Conservation (phyloP, 495 filamentous ascomycete species). For the Umbilicaria muhlenbergii region DNA sequence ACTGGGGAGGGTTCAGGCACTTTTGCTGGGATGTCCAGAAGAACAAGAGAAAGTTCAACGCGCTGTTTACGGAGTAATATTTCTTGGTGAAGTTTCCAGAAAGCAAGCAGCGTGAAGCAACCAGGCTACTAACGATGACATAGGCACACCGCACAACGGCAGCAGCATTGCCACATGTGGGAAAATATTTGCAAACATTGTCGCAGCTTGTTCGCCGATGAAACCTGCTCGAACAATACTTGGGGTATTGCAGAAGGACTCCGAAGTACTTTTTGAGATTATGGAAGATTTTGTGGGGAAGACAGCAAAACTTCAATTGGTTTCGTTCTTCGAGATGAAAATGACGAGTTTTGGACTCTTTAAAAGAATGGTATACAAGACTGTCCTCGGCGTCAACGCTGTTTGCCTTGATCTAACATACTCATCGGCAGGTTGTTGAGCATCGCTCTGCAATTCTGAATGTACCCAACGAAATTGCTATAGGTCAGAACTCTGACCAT, state of each 20-base stretch:
- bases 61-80: constrained; percentile 4
- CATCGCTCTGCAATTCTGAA: constrained; percentile 9
- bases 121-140: not conserved
- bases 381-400: not conserved
- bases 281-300: constrained; percentile 5
- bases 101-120: no score
- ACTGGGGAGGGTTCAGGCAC: not conserved
- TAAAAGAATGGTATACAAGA: not conserved
- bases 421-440: constrained; percentile 7
- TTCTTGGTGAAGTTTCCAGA: constrained; percentile 1
- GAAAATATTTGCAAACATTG: constrained; percentile 2
- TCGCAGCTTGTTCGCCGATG: not conserved
- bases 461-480: constrained; percentile 1
- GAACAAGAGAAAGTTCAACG: not conserved
- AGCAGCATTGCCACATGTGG: constrained; percentile 4
- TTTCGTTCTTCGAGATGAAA: constrained; percentile 9
- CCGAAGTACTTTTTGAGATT: constrained; percentile 3
- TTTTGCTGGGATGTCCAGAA: constrained; percentile 1
- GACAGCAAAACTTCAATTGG: constrained; percentile 1
- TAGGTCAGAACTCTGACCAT: not conserved
- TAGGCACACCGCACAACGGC: constrained; percentile 9
- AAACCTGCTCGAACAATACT: constrained; percentile 3
- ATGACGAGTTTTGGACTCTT: constrained; percentile 2
- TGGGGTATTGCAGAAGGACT: constrained; percentile 1
- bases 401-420: not conserved